phyloP scores from a whole-genome alignment of 2,329 filamentous ascomycete species.

The Botrytis pseudocinerea region DNA sequence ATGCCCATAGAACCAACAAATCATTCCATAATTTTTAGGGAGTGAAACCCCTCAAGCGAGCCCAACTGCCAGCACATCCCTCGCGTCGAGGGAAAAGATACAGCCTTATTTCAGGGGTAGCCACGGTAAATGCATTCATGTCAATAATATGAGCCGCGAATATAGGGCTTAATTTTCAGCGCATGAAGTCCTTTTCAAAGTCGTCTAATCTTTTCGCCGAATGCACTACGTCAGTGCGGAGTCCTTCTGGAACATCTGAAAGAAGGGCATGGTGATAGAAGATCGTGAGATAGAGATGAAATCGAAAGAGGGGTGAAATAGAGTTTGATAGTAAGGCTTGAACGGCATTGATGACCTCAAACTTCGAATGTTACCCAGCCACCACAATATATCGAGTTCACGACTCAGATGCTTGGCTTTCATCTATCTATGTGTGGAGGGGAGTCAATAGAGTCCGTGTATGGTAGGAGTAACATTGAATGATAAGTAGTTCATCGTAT shows the following conservation, averaged over 20 bases:
- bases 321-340: slow-evolving; percentile 3
- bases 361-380: slow-evolving; percentile 1
- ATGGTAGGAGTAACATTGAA: not conserved
- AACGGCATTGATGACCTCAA: slow-evolving; percentile 6
- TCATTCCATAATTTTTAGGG: not conserved
- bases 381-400: slow-evolving; percentile 1
- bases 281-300: slow-evolving; percentile 1
- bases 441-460: not conserved
- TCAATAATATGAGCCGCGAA: not conserved
- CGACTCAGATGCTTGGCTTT: not conserved
- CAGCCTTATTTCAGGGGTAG: slow-evolving; percentile 13
- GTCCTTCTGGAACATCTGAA: slow-evolving; percentile 8
- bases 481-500: slow-evolving; percentile 3
- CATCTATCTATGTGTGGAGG: not conserved
- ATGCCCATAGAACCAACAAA: slow-evolving; percentile 16
- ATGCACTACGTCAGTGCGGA: slow-evolving; percentile 8
- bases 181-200: slow-evolving; percentile 5
- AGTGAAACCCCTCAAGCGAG: not conserved
- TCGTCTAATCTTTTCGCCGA: not conserved
- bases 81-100: not conserved
- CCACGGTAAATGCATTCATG: slow-evolving; percentile 4
- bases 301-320: not conserved
- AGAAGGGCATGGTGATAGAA: not conserved
- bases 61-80: slow-evolving; percentile 21
- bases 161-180: slow-evolving; percentile 16